A percentile compares a stretch with the other conserved stretches of the same genome.
Conservation (phyloP, 768 basidiomycete species). For the Trametes coccinea region DNA sequence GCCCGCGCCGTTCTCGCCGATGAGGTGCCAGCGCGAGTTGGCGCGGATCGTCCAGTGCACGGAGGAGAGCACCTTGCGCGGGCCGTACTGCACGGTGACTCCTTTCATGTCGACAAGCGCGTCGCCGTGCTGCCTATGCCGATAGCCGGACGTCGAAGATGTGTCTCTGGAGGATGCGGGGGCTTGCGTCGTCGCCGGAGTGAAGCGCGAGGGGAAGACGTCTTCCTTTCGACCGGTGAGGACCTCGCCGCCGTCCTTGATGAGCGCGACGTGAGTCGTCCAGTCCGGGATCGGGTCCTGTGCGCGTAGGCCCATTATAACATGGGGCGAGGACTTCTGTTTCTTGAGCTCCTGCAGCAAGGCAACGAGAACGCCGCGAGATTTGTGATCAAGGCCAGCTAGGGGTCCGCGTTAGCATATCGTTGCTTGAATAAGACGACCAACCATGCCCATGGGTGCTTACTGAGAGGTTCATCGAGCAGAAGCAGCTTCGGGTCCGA, state of each 20-base stretch:
- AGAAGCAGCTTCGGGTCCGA: constrained; percentile 70
- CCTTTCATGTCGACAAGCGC: constrained; percentile 61
- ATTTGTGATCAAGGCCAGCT: constrained; percentile 78
- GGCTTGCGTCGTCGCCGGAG: background rate
- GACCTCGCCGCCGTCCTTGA: constrained; percentile 47
- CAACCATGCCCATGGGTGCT: constrained; percentile 29
- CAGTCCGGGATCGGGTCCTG: constrained; percentile 76
- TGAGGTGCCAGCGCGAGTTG: constrained; percentile 89
- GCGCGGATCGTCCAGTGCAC: constrained; percentile 81
- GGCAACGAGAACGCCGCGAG: constrained; percentile 53
- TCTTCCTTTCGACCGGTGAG: constrained; percentile 51
- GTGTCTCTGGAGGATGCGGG: background rate
- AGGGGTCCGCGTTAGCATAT: background rate
- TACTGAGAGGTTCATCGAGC: constrained; percentile 91
- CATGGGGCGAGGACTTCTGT: constrained; percentile 46
- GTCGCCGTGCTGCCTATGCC: constrained; percentile 29
- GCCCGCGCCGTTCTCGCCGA: constrained; percentile 90
- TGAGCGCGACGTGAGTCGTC: constrained; percentile 66
- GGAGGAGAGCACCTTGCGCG: constrained; percentile 65
- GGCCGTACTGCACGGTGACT: constrained; percentile 71
- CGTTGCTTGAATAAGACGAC: background rate
- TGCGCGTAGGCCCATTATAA: constrained; percentile 64
- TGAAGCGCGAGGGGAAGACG: constrained; percentile 35
- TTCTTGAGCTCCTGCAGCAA: constrained; percentile 53
- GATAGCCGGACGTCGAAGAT: background rate